Percentiles rank a stretch among this genome's conserved stretches.
phyloP scores from a whole-genome alignment of 257 asterid species.

The Penstemon davidsonii region DNA sequence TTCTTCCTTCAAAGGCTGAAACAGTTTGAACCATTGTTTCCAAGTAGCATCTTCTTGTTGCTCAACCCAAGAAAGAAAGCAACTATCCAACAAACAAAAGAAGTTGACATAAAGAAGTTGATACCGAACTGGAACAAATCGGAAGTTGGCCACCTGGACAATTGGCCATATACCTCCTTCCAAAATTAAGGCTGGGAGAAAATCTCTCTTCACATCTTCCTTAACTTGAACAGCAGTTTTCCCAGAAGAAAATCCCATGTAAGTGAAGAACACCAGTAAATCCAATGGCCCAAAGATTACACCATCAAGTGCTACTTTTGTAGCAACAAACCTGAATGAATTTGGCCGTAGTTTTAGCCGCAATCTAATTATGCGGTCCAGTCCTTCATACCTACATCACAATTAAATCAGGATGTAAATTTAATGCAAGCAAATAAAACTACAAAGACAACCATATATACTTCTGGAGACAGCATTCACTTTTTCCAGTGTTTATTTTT shows the following conservation, averaged over 20 bases:
- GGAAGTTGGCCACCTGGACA: conserved; percentile 81
- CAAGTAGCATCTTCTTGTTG: conserved; percentile 86
- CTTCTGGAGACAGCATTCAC: too few species aligned
- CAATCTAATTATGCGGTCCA: conserved; percentile 63
- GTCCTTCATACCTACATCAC: conserved; percentile 67
- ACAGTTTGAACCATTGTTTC: conserved; percentile 67
- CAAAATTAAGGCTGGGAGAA: conserved; percentile 69
- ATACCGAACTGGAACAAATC: conserved; percentile 69
- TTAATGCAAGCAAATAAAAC: not conserved
- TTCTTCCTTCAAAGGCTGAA: conserved; percentile 45
- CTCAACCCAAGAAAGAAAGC: conserved; percentile 85
- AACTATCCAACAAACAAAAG: conserved; percentile 86
- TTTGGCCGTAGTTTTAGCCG: conserved; percentile 62
- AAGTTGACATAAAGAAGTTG: conserved; percentile 88
- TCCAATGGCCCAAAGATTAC: conserved; percentile 79
- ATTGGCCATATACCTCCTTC: conserved; percentile 86
- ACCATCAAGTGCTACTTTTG: conserved; percentile 80
- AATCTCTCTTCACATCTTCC: conserved; percentile 80
- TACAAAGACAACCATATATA: not conserved
- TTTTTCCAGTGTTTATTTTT: too few species aligned
- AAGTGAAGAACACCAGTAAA: conserved; percentile 71
- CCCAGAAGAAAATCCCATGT: conserved; percentile 84
- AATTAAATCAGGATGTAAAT: not conserved
- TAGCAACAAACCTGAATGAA: conserved; percentile 64
- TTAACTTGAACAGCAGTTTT: conserved; percentile 64